Evolutionary conservation across 2,329 filamentous ascomycete species (phyloP).

Genomic region (Gnomoniopsis smithogilvyi): DNA sequence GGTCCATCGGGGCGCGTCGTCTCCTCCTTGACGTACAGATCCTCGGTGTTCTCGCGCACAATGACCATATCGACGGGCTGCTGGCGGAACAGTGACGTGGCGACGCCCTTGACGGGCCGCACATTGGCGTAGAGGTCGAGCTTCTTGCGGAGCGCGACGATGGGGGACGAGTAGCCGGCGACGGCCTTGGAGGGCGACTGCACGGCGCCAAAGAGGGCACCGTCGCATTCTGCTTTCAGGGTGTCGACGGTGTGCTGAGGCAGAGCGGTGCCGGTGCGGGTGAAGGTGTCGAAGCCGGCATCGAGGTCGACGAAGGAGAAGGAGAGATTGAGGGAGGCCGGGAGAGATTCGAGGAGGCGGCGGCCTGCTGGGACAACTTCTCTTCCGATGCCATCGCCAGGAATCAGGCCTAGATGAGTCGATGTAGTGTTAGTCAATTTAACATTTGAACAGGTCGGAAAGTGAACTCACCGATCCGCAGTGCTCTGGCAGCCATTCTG

Average conservation of each 20-base stretch:
- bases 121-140: conserved; percentile 97
- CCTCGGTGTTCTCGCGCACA: conserved; percentile 97
- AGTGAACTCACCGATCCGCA: conserved; percentile 58
- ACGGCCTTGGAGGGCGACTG: conserved; percentile 87
- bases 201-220: conserved; percentile 93
- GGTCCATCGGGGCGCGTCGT: conserved; percentile 72
- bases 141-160: conserved; percentile 92
- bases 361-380: conserved; percentile 97
- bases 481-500: conserved; percentile 60
- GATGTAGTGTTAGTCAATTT: not conserved
- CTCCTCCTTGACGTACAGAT: conserved; percentile 97
- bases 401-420: conserved; percentile 72
- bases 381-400: conserved; percentile 96
- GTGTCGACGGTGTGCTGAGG: conserved; percentile 87
- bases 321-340: conserved; percentile 83
- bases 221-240: conserved; percentile 89
- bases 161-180: conserved; percentile 93
- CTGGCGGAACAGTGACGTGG: conserved; percentile 60
- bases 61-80: conserved; percentile 81
- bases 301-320: conserved; percentile 94
- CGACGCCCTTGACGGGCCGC: conserved; percentile 84
- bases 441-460: not conserved
- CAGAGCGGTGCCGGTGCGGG: conserved; percentile 81
- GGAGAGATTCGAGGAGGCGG: conserved; percentile 87
- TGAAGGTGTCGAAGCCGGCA: conserved; percentile 91